Evolutionary conservation across 805 yeast genomes (phyloP), one percentile per base, ranked within the genome.

Genomic region (Candida manassasensis): DNA sequence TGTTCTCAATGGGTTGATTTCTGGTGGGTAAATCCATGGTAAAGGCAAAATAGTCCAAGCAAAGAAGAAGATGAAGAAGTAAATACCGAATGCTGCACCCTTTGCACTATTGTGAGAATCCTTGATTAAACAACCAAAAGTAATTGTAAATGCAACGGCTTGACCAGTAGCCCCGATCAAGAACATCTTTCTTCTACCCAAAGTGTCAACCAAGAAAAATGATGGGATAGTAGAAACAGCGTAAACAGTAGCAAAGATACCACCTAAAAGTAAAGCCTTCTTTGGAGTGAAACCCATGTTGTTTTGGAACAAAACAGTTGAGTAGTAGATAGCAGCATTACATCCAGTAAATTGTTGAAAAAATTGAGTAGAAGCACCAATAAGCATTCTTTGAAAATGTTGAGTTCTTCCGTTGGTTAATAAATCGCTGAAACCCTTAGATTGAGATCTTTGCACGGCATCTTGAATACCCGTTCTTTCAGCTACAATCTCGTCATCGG

Each of bases 321-420:
- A 95, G 56, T 83, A 89, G 63, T 89, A 89, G 52, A 89, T 86
- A 43, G 88, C 85, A 55, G 89, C 88, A 64, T 89, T 88, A 49
- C 87, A 81, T 41, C 97, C 97, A 12, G 95, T 79, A 53, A 87
- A 78, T 65, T 89, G 97, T 62, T 90, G 97, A 55, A 86, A 69
- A 12, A 86, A 81, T 60, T 86, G 95, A 26, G 84, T 50, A 3
- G 71, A 59, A 37, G 81, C 71, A 41, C 95, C 95, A n/a, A 90
- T 78, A 33, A 53, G 17, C 63, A 63, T 57, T 59, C 69, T 63
- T 52, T 71, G 74, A 48, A 77, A 59, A 50, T 79, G 78, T 57
- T 77, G 83, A 33, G 79, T 67, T 53, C 76, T 77, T 21, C 79
- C 79, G 58, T 79, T 58, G 12, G 64, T 52, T 40, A 67, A 57